phyloP scores from a whole-genome alignment of 179 eudicot species.

The Gypsophila paniculata region DNA sequence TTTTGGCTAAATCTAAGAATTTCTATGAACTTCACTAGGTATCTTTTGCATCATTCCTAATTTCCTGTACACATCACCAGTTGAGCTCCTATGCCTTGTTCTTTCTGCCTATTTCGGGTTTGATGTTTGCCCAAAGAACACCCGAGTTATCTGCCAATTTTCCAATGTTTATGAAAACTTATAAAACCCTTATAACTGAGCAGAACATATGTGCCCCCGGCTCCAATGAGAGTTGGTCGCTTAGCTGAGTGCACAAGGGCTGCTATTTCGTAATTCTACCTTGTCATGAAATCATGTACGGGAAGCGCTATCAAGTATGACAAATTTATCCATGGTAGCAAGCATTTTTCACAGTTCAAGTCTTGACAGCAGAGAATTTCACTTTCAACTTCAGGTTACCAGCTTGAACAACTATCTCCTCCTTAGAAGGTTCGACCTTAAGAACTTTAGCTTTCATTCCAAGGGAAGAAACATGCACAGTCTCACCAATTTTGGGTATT shows the following conservation, averaged over 20 bases:
- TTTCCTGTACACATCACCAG: background rate
- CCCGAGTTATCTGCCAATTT: background rate
- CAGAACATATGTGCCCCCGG: background rate
- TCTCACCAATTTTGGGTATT: constrained; percentile 68
- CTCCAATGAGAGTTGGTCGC: background rate
- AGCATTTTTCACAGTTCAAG: constrained; percentile 27
- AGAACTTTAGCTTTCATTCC: constrained; percentile 62
- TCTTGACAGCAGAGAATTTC: constrained; percentile 51
- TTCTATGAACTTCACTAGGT: background rate
- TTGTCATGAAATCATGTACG: background rate
- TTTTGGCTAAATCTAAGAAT: background rate
- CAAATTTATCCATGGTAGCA: background rate
- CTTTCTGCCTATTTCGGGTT: background rate
- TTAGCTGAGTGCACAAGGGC: background rate
- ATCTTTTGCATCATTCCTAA: background rate
- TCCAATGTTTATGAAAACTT: background rate
- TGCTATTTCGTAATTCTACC: background rate
- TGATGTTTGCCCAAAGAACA: background rate
- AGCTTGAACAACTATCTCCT: constrained; percentile 72
- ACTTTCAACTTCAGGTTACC: constrained; percentile 78
- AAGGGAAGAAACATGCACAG: constrained; percentile 59
- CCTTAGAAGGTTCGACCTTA: constrained; percentile 64
- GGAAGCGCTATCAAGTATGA: background rate
- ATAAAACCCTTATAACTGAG: background rate
- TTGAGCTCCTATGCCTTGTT: background rate